These are phyloP conservation scores for Purpureocillium takamizusanense DNA, from an alignment of 2,329 filamentous ascomycete genomes.

Conservation along the genomic window DNA sequence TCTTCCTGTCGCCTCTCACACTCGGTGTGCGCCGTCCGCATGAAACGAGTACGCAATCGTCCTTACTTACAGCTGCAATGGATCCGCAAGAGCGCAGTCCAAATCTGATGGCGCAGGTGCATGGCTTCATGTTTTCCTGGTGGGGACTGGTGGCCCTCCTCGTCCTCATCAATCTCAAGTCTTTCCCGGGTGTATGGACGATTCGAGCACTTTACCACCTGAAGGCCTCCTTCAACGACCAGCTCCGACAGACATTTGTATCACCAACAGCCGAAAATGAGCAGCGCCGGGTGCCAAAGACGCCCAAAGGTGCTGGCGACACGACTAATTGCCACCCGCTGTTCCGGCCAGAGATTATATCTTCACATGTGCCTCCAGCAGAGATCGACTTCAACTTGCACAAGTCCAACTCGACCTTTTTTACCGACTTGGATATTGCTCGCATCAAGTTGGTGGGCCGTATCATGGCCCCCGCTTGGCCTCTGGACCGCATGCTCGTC, in stretches of 20 bases:
- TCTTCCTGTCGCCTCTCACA: too few species aligned
- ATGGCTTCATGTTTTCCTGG: conserved; percentile 1
- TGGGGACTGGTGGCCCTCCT: not conserved
- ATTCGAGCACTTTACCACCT: conserved; percentile 3
- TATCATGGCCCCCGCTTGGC: conserved; percentile 3
- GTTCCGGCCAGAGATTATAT: conserved; percentile 2
- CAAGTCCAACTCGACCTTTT: conserved; percentile 4
- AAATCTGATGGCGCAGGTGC: not conserved
- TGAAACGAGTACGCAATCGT: too few species aligned
- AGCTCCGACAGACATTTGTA: not conserved
- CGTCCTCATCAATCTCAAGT: conserved; percentile 1
- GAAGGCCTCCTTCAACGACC: not conserved
- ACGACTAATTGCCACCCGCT: conserved; percentile 1
- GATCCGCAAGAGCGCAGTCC: not conserved
- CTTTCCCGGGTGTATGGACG: conserved; percentile 2
- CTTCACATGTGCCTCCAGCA: not conserved
- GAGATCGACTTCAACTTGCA: conserved; percentile 5
- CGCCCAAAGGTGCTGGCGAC: not conserved
- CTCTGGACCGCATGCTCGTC: not conserved
- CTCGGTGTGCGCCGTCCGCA: too few species aligned
- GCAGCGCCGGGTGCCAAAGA: not conserved
- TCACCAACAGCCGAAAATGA: not conserved
- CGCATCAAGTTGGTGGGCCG: conserved; percentile 1
- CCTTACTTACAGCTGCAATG: not conserved
- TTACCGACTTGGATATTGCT: conserved; percentile 1